Percentiles rank a stretch among this genome's conserved stretches.
These are phyloP conservation scores for Catunica adiposa DNA, from an alignment of 2,329 filamentous ascomycete species.

Conservation along the genomic window DNA sequence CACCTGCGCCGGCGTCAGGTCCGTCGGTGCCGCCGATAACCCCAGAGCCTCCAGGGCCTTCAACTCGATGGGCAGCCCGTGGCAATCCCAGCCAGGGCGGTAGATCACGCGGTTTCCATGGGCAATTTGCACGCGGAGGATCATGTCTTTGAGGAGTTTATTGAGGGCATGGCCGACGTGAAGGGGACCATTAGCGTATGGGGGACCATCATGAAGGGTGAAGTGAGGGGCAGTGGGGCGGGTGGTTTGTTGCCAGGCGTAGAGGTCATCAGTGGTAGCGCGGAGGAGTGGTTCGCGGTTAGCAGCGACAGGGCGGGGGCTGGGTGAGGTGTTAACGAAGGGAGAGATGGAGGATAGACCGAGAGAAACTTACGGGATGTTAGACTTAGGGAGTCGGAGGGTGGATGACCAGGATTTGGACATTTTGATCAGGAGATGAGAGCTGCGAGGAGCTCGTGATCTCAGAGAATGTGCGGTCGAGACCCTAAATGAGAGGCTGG, in stretches of 20 bases:
- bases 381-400: conserved; percentile 57
- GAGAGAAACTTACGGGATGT: conserved; percentile 42
- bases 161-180: conserved; percentile 93
- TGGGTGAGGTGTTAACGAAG: conserved; percentile 18
- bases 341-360: neutral
- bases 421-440: conserved; percentile 19
- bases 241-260: conserved; percentile 61
- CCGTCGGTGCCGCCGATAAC: conserved; percentile 19
- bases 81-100: conserved; percentile 91
- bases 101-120: conserved; percentile 62
- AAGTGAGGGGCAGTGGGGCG: conserved; percentile 46
- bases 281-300: conserved; percentile 45
- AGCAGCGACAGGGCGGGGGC: conserved; percentile 34
- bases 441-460: neutral
- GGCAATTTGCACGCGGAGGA: conserved; percentile 64
- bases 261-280: conserved; percentile 73
- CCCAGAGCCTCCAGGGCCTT: conserved; percentile 56
- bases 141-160: conserved; percentile 92
- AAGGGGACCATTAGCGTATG: conserved; percentile 84
- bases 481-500: too few relatives aligned
- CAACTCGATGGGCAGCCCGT: conserved; percentile 90
- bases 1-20: conserved; percentile 37
- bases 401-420: conserved; percentile 56
- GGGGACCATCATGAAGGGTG: conserved; percentile 83
- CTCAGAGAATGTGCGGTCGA: too few relatives aligned